Conservation (phyloP, 2,329 filamentous ascomycete species). For the Pseudogymnoascus sp. region DNA sequence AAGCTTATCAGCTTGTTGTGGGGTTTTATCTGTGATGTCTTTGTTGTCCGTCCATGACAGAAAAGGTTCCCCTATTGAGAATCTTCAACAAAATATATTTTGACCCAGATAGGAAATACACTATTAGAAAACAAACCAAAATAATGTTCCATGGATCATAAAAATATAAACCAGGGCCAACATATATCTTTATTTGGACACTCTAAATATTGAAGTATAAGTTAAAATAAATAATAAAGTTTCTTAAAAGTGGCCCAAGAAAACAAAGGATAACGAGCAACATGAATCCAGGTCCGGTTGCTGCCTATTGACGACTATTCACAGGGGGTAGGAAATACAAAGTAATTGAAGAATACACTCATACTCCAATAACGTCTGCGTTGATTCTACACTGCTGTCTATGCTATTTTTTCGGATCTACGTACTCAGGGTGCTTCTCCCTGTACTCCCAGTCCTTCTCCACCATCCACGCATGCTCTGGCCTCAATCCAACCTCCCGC, state of each 20-base stretch:
- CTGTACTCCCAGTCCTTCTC: conserved; percentile 33
- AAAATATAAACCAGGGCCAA: background rate
- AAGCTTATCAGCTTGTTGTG: background rate
- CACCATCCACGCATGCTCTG: conserved; percentile 43
- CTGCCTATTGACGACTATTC: background rate
- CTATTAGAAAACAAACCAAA: no score
- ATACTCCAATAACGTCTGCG: background rate
- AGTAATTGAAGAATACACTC: background rate
- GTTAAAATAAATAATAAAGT: background rate
- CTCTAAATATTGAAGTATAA: no score
- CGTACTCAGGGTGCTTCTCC: conserved; percentile 3
- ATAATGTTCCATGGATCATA: no score
- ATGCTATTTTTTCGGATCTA: background rate
- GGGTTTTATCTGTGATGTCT: background rate
- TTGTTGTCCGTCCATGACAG: background rate
- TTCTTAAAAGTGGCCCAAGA: background rate
- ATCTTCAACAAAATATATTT: no score
- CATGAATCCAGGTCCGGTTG: background rate
- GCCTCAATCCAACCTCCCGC: conserved; percentile 29
- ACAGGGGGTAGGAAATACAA: background rate
- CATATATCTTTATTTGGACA: background rate
- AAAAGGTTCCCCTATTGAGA: background rate
- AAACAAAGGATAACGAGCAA: background rate
- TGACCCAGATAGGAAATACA: no score
- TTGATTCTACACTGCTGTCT: background rate